A percentile compares a stretch with the other conserved stretches of the same genome.
Conservation (phyloP, 257 asterid genomes). For the Ballota nigra region DNA sequence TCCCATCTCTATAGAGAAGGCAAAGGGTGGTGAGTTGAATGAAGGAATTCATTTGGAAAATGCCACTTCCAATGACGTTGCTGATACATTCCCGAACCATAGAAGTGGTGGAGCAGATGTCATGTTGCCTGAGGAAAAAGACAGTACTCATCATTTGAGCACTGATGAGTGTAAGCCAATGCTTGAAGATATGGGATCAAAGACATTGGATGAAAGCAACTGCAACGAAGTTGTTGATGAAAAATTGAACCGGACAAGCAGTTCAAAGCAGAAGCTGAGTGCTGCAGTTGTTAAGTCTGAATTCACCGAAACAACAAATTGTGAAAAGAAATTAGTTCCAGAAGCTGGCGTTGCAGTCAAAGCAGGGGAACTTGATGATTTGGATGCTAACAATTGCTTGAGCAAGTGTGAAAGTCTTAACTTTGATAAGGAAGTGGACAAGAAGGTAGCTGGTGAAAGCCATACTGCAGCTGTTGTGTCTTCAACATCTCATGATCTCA, state of each 20-base stretch:
- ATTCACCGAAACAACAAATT: slow-evolving; percentile 17
- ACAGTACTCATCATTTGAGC: slow-evolving; percentile 13
- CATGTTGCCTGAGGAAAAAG: slow-evolving; percentile 23
- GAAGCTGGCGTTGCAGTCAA: slow-evolving; percentile 28
- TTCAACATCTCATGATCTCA: slow-evolving; percentile 25
- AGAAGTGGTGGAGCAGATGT: slow-evolving; percentile 19
- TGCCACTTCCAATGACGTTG: slow-evolving; percentile 14
- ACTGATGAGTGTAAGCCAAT: slow-evolving; percentile 26
- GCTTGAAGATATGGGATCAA: slow-evolving; percentile 28
- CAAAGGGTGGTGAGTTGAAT: slow-evolving; percentile 27
- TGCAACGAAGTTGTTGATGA: slow-evolving; percentile 26
- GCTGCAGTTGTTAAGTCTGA: slow-evolving; percentile 23
- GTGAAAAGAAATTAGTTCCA: slow-evolving; percentile 21
- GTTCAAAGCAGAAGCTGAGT: slow-evolving; percentile 22
- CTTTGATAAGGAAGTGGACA: slow-evolving; percentile 19
- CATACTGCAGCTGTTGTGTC: slow-evolving; percentile 17
- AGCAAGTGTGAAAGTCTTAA: slow-evolving; percentile 24
- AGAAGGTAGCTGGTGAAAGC: slow-evolving; percentile 19
- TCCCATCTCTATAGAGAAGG: slow-evolving; percentile 27
- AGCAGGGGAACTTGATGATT: slow-evolving; percentile 30
- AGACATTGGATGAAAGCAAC: slow-evolving; percentile 18
- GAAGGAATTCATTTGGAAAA: slow-evolving; percentile 35
- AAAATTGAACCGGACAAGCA: slow-evolving; percentile 15
- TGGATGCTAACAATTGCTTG: neutral
- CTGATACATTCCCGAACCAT: slow-evolving; percentile 26